phyloP scores from a whole-genome alignment of 139 green algal genomes.

The Edaphochlamys debaryana region DNA sequence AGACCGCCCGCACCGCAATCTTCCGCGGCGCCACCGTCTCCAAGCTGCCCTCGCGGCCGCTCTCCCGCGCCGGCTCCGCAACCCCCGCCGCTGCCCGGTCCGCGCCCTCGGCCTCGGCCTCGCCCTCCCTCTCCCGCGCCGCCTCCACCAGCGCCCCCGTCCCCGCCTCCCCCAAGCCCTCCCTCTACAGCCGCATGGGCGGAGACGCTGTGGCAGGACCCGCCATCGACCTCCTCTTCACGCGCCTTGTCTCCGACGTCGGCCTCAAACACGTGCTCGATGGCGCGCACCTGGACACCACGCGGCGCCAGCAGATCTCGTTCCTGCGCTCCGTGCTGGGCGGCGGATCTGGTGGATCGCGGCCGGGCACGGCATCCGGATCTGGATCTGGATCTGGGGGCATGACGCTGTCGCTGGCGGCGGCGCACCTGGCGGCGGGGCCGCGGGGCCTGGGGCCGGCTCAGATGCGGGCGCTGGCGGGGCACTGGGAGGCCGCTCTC shows the following conservation, averaged over 20 bases:
- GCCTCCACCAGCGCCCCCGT: neutral
- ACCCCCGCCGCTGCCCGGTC: too few species aligned
- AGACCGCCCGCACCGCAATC: neutral
- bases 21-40: neutral
- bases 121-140: neutral
- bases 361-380: neutral
- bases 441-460: neutral
- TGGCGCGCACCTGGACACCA: neutral
- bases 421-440: slow-evolving; percentile 31
- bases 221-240: neutral
- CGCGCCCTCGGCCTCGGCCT: neutral
- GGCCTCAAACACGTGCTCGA: neutral
- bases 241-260: neutral
- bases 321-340: neutral
- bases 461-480: neutral
- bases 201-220: neutral
- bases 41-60: neutral
- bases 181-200: slow-evolving; percentile 10
- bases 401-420: neutral
- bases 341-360: neutral
- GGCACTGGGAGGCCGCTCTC: neutral
- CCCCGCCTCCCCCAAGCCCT: too few species aligned
- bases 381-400: neutral
- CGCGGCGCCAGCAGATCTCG: slow-evolving; percentile 16
- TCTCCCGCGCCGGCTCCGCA: too few species aligned